phyloP scores from a whole-genome alignment of 2,329 filamentous ascomycete genomes.

The Colletotrichum neosansevieriae region DNA sequence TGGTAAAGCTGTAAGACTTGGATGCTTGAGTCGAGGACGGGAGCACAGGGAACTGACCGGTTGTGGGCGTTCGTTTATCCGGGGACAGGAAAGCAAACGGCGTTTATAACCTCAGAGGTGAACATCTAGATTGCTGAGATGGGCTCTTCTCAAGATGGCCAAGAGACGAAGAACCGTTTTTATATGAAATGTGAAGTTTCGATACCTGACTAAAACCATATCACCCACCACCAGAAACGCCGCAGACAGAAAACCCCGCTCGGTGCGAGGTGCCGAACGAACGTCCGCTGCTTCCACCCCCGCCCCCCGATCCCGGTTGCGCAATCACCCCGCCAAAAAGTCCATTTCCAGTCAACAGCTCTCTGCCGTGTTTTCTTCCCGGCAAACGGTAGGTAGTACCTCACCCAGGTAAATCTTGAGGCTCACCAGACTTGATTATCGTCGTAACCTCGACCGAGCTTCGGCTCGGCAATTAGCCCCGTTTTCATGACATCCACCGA shows the following conservation, averaged over 20 bases:
- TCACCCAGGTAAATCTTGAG: background rate
- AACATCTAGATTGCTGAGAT: background rate
- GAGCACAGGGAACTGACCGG: background rate
- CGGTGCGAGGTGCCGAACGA: slow-evolving; percentile 2
- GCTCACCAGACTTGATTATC: background rate
- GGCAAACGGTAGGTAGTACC: background rate
- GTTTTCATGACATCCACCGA: too few relatives aligned
- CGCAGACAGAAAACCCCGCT: background rate
- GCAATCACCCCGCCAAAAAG: slow-evolving; percentile 10
- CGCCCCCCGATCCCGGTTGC: background rate
- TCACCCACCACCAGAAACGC: background rate
- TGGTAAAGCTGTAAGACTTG: background rate
- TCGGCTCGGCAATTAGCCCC: slow-evolving; percentile 23
- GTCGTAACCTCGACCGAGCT: background rate
- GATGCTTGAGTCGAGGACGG: background rate
- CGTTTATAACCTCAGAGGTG: background rate
- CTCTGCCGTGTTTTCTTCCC: background rate
- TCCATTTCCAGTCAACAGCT: too few relatives aligned
- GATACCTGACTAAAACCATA: slow-evolving; percentile 13
- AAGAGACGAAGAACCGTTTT: background rate
- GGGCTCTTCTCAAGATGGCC: background rate
- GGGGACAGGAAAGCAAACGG: background rate
- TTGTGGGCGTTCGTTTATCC: background rate
- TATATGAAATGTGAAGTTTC: background rate
- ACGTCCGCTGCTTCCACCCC: background rate